Conservation (phyloP, 2,329 filamentous ascomycete species). For the Gnomoniopsis smithogilvyi region DNA sequence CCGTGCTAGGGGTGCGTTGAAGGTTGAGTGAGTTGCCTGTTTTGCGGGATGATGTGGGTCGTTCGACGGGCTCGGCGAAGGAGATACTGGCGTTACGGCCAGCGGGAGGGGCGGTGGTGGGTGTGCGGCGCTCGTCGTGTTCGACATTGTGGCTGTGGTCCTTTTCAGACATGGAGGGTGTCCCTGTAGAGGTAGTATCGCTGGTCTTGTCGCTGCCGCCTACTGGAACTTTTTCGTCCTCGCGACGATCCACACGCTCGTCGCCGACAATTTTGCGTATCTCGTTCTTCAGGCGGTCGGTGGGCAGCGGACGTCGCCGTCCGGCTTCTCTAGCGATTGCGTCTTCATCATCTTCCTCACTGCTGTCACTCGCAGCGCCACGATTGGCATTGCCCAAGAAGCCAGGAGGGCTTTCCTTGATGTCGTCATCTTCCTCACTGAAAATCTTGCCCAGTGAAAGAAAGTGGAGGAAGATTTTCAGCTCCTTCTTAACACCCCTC, state of each 20-base stretch:
- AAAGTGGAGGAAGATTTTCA: slow-evolving; percentile 40
- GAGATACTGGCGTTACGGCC: slow-evolving; percentile 9
- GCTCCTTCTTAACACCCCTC: slow-evolving; percentile 40
- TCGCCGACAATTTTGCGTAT: slow-evolving; percentile 17
- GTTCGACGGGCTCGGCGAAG: slow-evolving; percentile 5
- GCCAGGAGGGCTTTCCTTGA: slow-evolving; percentile 38
- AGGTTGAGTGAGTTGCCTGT: not conserved
- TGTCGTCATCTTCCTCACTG: slow-evolving; percentile 25
- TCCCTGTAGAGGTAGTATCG: not conserved
- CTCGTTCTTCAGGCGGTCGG: slow-evolving; percentile 28
- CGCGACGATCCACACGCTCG: not conserved
- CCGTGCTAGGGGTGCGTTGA: not conserved
- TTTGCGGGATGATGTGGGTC: slow-evolving; percentile 5
- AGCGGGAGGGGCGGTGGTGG: no score
- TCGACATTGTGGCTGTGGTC: not conserved
- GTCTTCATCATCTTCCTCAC: slow-evolving; percentile 20
- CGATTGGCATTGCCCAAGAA: slow-evolving; percentile 34
- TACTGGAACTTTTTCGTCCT: not conserved
- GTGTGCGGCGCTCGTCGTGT: not conserved
- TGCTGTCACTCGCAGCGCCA: slow-evolving; percentile 19
- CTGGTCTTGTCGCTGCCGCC: not conserved
- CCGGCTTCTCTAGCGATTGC: slow-evolving; percentile 23
- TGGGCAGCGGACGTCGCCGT: slow-evolving; percentile 31
- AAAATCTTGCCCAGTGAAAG: slow-evolving; percentile 44
- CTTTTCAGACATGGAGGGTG: not conserved